Conservation (phyloP, 2,329 filamentous ascomycete genomes). For the Phoma sp. region DNA sequence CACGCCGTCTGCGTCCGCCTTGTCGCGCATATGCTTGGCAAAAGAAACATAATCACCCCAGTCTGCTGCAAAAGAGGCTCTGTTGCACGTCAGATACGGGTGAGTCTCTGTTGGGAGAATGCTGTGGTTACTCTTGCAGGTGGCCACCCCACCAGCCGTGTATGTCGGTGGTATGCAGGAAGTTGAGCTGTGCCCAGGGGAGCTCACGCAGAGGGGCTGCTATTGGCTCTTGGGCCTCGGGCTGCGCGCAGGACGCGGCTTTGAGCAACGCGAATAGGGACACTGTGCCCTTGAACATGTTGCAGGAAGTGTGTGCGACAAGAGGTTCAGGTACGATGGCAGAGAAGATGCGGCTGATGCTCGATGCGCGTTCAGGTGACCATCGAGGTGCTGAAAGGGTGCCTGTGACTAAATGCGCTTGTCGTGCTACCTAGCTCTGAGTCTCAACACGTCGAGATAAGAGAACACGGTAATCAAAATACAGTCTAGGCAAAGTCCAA, state of each 20-base stretch:
- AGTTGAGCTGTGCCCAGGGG: slow-evolving; percentile 93
- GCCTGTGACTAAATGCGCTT: slow-evolving; percentile 7
- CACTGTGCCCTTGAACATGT: slow-evolving; percentile 25
- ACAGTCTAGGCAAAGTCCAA: not conserved
- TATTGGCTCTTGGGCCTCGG: slow-evolving; percentile 77
- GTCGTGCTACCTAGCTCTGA: not conserved
- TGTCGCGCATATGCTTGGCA: slow-evolving; percentile 77
- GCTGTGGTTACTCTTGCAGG: slow-evolving; percentile 72
- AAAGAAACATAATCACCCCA: slow-evolving; percentile 99
- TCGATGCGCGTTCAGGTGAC: slow-evolving; percentile 19
- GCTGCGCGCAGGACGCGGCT: slow-evolving; percentile 68
- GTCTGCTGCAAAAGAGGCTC: slow-evolving; percentile 89
- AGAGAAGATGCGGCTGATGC: slow-evolving; percentile 9
- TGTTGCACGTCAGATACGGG: slow-evolving; percentile 42
- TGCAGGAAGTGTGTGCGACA: slow-evolving; percentile 9
- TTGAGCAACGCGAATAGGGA: slow-evolving; percentile 32
- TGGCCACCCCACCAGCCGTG: slow-evolving; percentile 97
- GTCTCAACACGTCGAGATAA: not conserved
- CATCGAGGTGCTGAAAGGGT: slow-evolving; percentile 24
- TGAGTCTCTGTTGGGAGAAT: not conserved
- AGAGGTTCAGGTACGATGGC: not conserved
- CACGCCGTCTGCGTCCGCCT: slow-evolving; percentile 76
- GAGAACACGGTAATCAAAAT: not conserved
- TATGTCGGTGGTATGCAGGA: slow-evolving; percentile 85
- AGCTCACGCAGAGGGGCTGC: slow-evolving; percentile 82